Evolutionary conservation across 106 monocot genomes (phyloP).

Genomic region (Dioscorea zingiberensis): DNA sequence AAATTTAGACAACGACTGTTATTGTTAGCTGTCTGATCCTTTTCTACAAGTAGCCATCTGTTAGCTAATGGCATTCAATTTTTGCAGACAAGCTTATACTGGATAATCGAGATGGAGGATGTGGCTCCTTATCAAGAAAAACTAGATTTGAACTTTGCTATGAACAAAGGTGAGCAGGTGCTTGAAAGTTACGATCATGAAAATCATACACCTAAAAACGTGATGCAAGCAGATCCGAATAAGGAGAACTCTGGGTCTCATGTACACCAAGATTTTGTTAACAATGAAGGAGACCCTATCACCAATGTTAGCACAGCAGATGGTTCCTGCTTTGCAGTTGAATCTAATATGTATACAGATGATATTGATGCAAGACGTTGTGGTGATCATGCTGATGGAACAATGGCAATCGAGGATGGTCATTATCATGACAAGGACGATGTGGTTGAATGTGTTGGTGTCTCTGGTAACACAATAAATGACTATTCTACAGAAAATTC

Average conservation of each 20-base stretch:
- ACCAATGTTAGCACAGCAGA: neutral
- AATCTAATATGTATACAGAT: constrained; percentile 2
- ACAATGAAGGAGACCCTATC: constrained; percentile 2
- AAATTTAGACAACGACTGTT: neutral
- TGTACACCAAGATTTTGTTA: neutral
- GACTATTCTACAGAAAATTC: neutral
- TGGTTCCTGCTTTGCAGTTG: constrained; percentile 1
- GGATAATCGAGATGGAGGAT: constrained; percentile 2
- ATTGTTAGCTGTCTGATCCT: neutral
- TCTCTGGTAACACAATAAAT: neutral
- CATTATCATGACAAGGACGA: constrained; percentile 2
- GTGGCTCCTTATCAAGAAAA: neutral
- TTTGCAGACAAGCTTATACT: constrained; percentile 7
- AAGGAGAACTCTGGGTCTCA: neutral
- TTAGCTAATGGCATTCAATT: constrained; percentile 9
- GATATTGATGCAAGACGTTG: neutral
- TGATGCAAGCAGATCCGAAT: neutral
- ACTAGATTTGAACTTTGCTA: constrained; percentile 7
- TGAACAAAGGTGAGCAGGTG: constrained; percentile 3
- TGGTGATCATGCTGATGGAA: neutral
- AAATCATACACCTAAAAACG: neutral
- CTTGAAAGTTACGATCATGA: neutral
- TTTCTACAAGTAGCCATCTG: neutral
- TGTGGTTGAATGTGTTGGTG: neutral
- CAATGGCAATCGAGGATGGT: neutral